phyloP scores from a whole-genome alignment of 148 eudicot species.

The Heliosperma pusillum region DNA sequence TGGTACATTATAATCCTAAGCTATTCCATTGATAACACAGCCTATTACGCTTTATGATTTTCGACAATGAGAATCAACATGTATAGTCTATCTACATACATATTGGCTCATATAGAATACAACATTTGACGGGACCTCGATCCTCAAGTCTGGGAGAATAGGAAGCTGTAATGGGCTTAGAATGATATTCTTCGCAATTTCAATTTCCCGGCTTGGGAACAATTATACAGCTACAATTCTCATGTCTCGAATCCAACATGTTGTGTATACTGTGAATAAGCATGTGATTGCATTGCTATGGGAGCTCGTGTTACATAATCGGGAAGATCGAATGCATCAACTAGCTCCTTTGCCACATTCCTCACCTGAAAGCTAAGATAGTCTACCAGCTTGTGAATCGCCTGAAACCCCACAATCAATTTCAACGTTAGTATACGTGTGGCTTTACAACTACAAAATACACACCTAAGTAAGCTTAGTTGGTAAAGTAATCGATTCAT shows the following conservation, averaged over 20 bases:
- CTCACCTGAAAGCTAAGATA: constrained; percentile 87
- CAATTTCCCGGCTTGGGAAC: not conserved
- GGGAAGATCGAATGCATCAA: constrained; percentile 87
- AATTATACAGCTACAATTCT: not conserved
- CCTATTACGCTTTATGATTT: not conserved
- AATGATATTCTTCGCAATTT: not conserved
- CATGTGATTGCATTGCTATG: constrained; percentile 84
- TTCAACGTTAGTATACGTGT: constrained; percentile 1
- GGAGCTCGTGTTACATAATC: constrained; percentile 89
- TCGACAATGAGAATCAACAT: not conserved
- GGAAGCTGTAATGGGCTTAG: not conserved
- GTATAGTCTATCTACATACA: not conserved
- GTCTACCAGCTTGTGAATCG: constrained; percentile 81
- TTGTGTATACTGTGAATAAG: constrained; percentile 75
- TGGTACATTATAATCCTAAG: not conserved
- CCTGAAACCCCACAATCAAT: constrained; percentile 43
- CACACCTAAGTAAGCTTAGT: not conserved
- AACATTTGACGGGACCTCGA: not conserved
- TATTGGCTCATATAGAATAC: not conserved
- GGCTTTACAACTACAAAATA: not conserved
- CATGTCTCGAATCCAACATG: constrained; percentile 55
- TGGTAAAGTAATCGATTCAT: not conserved
- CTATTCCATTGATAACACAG: not conserved
- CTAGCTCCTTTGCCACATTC: constrained; percentile 79
- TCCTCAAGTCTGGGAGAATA: not conserved